A percentile compares a stretch with the other conserved stretches of the same genome.
Conservation (phyloP, 2,329 filamentous ascomycete genomes). For the Stagonosporopsis rhizophila region DNA sequence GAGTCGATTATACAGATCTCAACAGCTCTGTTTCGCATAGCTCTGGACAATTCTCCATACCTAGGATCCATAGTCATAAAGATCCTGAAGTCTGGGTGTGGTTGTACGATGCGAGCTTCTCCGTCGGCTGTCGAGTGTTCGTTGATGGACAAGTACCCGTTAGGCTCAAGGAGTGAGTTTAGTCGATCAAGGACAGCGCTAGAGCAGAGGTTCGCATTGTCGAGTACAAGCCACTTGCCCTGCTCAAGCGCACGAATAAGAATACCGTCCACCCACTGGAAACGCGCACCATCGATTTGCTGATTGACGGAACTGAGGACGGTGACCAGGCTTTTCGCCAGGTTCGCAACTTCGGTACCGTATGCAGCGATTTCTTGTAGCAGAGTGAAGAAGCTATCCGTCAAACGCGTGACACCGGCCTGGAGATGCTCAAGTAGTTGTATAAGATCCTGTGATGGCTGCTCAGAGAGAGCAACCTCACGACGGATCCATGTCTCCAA, state of each 20-base stretch:
- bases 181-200: conserved; percentile 92
- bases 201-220: conserved; percentile 97
- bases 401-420: neutral
- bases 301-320: conserved; percentile 62
- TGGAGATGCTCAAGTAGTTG: conserved; percentile 35
- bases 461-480: conserved; percentile 25
- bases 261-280: conserved; percentile 95
- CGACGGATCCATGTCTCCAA: conserved; percentile 61
- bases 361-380: conserved; percentile 22
- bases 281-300: conserved; percentile 74
- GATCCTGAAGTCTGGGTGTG: conserved; percentile 86
- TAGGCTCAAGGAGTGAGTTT: conserved; percentile 91
- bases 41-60: conserved; percentile 91
- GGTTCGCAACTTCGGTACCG: conserved; percentile 26
- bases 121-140: conserved; percentile 88
- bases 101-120: conserved; percentile 77
- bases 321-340: conserved; percentile 58
- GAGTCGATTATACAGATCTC: conserved; percentile 76
- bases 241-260: conserved; percentile 85
- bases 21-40: conserved; percentile 93
- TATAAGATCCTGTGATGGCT: conserved; percentile 14
- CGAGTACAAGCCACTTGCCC: conserved; percentile 91
- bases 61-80: conserved; percentile 93
- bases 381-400: conserved; percentile 15
- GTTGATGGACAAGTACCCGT: conserved; percentile 87